Conservation (phyloP, 306 rosid genomes). For the Argentina anserina region DNA sequence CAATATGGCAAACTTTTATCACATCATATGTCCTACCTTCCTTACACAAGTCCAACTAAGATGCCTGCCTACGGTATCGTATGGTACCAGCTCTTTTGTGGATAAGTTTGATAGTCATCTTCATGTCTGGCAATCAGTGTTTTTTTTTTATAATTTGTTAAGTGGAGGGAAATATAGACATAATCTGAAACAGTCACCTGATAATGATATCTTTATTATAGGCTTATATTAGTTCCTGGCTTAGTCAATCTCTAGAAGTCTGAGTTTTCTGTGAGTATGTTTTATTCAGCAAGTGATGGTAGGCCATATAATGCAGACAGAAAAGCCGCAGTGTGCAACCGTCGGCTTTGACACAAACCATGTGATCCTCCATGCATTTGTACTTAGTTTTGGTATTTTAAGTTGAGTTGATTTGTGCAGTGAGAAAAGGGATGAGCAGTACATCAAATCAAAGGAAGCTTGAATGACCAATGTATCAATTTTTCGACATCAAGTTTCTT, state of each 20-base stretch:
- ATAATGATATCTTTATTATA: not conserved
- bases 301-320: conserved; percentile 6
- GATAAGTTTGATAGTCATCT: not conserved
- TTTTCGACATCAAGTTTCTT: too few relatives aligned
- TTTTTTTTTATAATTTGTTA: too few relatives aligned
- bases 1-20: conserved; percentile 1
- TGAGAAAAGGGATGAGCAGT: not conserved
- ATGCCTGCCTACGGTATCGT: not conserved
- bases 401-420: not conserved
- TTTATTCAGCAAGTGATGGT: conserved; percentile 5
- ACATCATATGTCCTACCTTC: not conserved
- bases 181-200: not conserved
- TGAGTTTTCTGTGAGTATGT: conserved; percentile 1
- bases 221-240: not conserved
- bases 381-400: too few relatives aligned
- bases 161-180: not conserved
- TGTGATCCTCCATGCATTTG: conserved; percentile 10
- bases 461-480: too few relatives aligned
- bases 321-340: not conserved
- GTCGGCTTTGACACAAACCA: conserved; percentile 18
- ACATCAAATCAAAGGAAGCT: too few relatives aligned
- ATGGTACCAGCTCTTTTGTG: not conserved
- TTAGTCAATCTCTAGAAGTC: not conserved
- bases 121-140: not conserved
- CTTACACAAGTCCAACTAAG: not conserved